Base-by-base conservation (phyloP, 2,329 filamentous ascomycete genomes). In the Pseudogymnoascus sp. region DNA sequence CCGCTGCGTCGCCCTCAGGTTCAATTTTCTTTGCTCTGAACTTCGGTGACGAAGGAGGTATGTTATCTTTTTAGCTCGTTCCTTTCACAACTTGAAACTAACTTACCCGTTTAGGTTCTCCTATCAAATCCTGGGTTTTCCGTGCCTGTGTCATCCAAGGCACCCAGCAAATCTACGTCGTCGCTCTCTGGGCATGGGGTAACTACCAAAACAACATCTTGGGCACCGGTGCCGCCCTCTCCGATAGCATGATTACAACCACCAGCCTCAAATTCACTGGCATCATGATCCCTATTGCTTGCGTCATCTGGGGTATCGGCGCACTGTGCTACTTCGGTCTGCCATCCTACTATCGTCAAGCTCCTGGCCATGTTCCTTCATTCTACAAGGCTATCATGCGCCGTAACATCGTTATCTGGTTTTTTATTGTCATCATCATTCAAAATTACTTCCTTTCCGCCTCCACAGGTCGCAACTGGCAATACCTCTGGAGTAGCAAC, bases 361-460 rank as follows among this genome's bases (percentile, higher is more conserved):
- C 79, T 12, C 86, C 86, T 0, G 86, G 86, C 65, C 81, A 80
- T 54, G 82, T 88, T 1, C 86, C 86, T 0, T 84, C 82, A 16
- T 88, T 89, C 77, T 88, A 88, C 74, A 79, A 77, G 62, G 83
- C 84, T 1, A 77, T 88, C 6, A 77, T 82, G 66, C 79, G 84
- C 57, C 81, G 86, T 65, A 87, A 86, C 74, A 84, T 88, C 65
- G 81, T 88, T 51, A 76, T 86, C 11, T 88, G 86, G 86, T 88
- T 87, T 75, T 84, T 87, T 73, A 74, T 85, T 64, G 80, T 83
- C 3, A 83, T 88, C 45, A 76, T 87, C 64, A 74, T 88, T 34
- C 85, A 88, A 70, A 88, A 88, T 73, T 87, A 86, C 78, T 88
- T 85, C 75, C 78, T 88, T 29, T 84, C 83, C 23, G 80, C 86